phyloP scores from a whole-genome alignment of 169 alveolate genomes.

The Plasmodium billcollinsi region DNA sequence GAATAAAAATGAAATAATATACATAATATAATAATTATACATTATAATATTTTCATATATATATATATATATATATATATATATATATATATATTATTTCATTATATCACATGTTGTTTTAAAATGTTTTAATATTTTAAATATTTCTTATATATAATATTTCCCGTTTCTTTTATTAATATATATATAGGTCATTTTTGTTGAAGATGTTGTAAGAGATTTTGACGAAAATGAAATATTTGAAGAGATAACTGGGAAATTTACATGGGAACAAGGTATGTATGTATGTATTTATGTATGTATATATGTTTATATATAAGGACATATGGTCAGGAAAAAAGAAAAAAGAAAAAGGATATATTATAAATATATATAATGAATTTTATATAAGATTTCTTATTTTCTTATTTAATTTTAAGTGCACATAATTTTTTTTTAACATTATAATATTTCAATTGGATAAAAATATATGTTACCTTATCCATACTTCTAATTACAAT shows the following conservation, averaged over 20 bases:
- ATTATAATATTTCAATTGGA: not conserved
- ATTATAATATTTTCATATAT: not conserved
- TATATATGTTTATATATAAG: no score
- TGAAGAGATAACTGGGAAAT: constrained; percentile 84
- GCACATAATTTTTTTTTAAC: not conserved
- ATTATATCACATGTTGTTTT: not conserved
- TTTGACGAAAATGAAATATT: constrained; percentile 68
- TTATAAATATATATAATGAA: not conserved
- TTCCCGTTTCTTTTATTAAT: not conserved
- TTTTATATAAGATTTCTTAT: not conserved
- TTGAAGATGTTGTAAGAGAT: constrained; percentile 74
- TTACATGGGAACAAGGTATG: constrained; percentile 87
- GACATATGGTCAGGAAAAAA: not conserved
- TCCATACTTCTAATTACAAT: no score
- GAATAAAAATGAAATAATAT: not conserved
- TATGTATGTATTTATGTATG: not conserved
- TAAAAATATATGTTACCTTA: constrained; percentile 1
- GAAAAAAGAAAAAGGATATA: not conserved
- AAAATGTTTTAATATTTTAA: not conserved
- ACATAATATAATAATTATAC: not conserved
- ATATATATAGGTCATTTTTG: constrained; percentile 29
- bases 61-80: not conserved
- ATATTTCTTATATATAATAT: not conserved
- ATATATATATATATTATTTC: not conserved
- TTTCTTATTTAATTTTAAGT: not conserved